These are phyloP conservation scores for Erythrophleum fordii DNA, from an alignment of 306 rosid species.

Conservation along the genomic window DNA sequence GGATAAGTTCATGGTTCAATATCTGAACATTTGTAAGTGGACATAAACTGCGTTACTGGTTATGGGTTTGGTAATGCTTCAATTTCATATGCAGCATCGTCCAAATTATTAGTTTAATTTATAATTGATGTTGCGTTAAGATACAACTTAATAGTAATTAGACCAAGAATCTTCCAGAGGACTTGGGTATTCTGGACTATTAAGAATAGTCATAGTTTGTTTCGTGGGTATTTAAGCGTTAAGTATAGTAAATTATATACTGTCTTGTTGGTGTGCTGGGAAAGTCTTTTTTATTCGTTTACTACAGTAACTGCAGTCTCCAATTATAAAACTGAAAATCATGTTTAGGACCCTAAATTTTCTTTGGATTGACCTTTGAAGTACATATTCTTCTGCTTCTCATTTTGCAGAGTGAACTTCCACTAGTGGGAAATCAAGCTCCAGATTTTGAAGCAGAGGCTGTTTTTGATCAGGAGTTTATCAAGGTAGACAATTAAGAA, in stretches of 20 bases:
- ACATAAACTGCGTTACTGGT: background rate
- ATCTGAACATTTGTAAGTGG: background rate
- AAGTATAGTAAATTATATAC: background rate
- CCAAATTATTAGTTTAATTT: background rate
- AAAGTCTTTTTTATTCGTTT: background rate
- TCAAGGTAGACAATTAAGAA: constrained; percentile 51
- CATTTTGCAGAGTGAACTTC: constrained; percentile 53
- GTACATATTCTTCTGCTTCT: background rate
- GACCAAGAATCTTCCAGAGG: background rate
- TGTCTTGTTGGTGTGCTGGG: background rate
- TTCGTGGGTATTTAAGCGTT: background rate
- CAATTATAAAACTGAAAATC: background rate
- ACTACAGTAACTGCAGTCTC: background rate
- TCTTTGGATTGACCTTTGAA: background rate
- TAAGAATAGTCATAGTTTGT: background rate
- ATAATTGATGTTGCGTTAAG: background rate
- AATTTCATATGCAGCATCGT: background rate
- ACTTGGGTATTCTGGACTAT: background rate
- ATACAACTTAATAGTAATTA: background rate
- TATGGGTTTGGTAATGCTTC: background rate
- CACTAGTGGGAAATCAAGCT: constrained; percentile 78
- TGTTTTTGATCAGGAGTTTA: constrained; percentile 89
- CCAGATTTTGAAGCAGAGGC: constrained; percentile 97
- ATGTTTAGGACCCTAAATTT: background rate
- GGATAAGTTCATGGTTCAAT: background rate